These are phyloP conservation scores for button mushroom (Agaricus bisporus) DNA, from an alignment of 768 basidiomycete genomes.

Conservation along the genomic window DNA sequence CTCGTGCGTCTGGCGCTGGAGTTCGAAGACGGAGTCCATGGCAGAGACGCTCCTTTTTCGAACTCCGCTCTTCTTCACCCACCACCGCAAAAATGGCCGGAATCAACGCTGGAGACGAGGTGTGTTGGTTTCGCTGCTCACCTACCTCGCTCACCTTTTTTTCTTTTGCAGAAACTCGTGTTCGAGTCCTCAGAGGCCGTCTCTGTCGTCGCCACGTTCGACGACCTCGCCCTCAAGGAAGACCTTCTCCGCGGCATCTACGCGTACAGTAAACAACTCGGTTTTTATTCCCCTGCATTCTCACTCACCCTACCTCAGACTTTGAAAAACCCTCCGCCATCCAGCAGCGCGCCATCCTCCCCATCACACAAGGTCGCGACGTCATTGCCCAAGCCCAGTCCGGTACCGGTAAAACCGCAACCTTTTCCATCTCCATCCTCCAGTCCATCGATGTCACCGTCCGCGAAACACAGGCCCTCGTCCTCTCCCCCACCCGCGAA, in stretches of 20 bases:
- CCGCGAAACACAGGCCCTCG: constrained; percentile 92
- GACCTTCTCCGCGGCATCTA: constrained; percentile 96
- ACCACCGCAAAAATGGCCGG: constrained; percentile 61
- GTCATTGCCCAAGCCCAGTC: constrained; percentile 99
- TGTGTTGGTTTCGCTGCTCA: constrained; percentile 25
- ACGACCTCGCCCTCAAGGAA: constrained; percentile 88
- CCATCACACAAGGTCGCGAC: constrained; percentile 93
- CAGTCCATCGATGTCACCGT: constrained; percentile 96
- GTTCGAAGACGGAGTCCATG: constrained; percentile 93
- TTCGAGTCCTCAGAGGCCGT: constrained; percentile 95
- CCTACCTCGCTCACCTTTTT: constrained; percentile 2
- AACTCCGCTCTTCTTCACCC: constrained; percentile 54
- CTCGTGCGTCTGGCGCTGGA: constrained; percentile 94
- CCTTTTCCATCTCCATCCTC: constrained; percentile 96
- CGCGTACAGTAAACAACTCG: constrained; percentile 76
- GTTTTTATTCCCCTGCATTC: background rate
- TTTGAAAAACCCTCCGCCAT: constrained; percentile 99
- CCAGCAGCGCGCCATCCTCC: constrained; percentile 95
- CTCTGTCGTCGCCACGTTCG: constrained; percentile 83
- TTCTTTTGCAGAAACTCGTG: constrained; percentile 65
- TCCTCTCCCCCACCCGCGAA: constrained; percentile 97
- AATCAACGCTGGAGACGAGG: constrained; percentile 84
- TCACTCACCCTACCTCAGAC: constrained; percentile 31
- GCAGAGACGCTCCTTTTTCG: constrained; percentile 29
- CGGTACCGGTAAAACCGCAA: constrained; percentile 99